Base-by-base conservation (phyloP, 164 flowering plant genomes). In the Chimonanthus salicifolius region DNA sequence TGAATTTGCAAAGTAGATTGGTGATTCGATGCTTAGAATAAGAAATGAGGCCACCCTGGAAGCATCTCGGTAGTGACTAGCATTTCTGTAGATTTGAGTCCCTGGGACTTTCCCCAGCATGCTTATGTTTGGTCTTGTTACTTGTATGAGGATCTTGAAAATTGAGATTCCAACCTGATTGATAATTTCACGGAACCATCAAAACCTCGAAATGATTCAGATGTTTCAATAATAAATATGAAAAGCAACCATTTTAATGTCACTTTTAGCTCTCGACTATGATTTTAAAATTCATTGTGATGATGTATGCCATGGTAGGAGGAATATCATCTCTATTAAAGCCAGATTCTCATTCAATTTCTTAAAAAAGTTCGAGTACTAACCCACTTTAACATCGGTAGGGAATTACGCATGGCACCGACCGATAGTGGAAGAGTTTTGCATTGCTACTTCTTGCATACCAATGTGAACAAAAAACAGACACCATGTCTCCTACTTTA, bases 111-210 rank as follows among this genome's bases (percentile, higher is more conserved):
- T 89, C 44, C 98, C 99, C 45, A 92, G 66, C 5, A 78, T 80
- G 44, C 79, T 60, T 0, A 90, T 89, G 73, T 90, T 92, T 68
- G 99, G 99, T 72, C 99, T 87, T 1, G 99, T 88, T 47, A 93
- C 95, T 76, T 93, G 93, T 75, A 95, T 74, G 10, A 95, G 80
- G 74, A 93, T 87, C 87, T 92, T 93, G 83, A 93, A 87, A 3
- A 95, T 85, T 7, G 99, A 95, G 44, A 95, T 83, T 65, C 97
- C 98, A 48, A 95, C 94, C 98, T 95, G 86, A 82, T 79, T 95
- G 86, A 82, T 79, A 71, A n/a, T 20, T 69, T 44, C 46, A 7
- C 3, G 63, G 11, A 45, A 1, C 18, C 68, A 66, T 54, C 60
- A 54, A 54, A 54, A 10, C 60, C 16, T 54, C 0, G 60, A 13